phyloP scores from a whole-genome alignment of 768 basidiomycete genomes.

The Pilatotrama ljubarskyi region DNA sequence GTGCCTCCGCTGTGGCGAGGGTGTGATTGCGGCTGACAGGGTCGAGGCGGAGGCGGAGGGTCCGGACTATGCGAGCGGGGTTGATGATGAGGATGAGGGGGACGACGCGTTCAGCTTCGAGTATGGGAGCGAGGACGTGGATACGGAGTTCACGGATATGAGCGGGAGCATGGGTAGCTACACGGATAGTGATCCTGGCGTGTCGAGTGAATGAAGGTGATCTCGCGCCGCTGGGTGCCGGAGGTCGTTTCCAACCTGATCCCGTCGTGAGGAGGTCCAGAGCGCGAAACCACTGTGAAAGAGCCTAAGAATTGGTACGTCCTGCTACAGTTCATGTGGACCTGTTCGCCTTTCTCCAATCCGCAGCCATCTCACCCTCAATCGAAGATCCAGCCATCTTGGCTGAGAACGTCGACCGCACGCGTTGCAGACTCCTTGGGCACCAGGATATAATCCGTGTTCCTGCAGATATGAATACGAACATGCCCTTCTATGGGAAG shows the following conservation, averaged over 20 bases:
- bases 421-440: conserved; percentile 42
- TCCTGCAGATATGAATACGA: conserved; percentile 40
- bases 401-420: conserved; percentile 44
- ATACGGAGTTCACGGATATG: conserved; percentile 28
- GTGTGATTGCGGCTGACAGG: conserved; percentile 65
- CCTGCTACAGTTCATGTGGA: neutral
- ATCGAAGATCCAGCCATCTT: conserved; percentile 50
- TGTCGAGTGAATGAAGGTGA: conserved; percentile 14
- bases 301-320: no score
- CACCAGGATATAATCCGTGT: conserved; percentile 66
- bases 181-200: conserved; percentile 32
- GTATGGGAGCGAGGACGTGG: conserved; percentile 29
- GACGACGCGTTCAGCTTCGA: conserved; percentile 23
- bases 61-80: conserved; percentile 26
- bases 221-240: no score
- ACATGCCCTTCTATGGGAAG: neutral
- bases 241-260: no score
- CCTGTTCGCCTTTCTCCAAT: neutral
- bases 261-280: no score
- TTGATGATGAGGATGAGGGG: conserved; percentile 15
- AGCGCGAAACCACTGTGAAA: no score
- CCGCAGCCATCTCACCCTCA: neutral
- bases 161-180: conserved; percentile 32
- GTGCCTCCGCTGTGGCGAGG: conserved; percentile 77
- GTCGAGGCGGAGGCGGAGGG: conserved; percentile 45